A percentile compares a stretch with the other conserved stretches of the same genome.
These are phyloP conservation scores for Candida albicans DNA, from an alignment of 1,139 yeast species.

Conservation along the genomic window DNA sequence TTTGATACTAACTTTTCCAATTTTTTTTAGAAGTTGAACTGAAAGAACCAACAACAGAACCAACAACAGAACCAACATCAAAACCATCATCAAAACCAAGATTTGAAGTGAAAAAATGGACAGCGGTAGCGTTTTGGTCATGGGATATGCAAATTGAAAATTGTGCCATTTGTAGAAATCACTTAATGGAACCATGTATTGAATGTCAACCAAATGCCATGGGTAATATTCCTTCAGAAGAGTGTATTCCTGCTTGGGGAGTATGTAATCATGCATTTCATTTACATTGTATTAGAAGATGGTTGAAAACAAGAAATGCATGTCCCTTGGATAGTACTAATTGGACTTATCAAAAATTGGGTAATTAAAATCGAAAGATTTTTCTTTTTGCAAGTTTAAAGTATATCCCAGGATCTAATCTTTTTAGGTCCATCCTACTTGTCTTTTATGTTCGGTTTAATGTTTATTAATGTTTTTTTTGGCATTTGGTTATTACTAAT, in stretches of 20 bases:
- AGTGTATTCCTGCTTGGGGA: slow-evolving; percentile 98
- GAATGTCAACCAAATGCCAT: slow-evolving; percentile 91
- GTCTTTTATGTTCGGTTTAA: background rate
- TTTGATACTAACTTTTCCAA: slow-evolving; percentile 3
- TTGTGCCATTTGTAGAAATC: slow-evolving; percentile 98
- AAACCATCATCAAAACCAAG: slow-evolving; percentile 33
- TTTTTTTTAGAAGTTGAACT: slow-evolving; percentile 8
- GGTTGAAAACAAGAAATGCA: slow-evolving; percentile 96
- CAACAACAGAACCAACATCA: slow-evolving; percentile 4
- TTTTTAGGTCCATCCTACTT: too few species aligned
- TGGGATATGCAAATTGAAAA: slow-evolving; percentile 96
- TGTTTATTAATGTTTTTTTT: background rate
- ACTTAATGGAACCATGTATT: slow-evolving; percentile 97
- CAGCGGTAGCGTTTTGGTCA: slow-evolving; percentile 99
- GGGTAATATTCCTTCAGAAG: slow-evolving; percentile 57
- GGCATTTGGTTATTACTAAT: background rate
- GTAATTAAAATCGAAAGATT: slow-evolving; percentile 31
- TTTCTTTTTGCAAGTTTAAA: too few species aligned
- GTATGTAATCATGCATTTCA: slow-evolving; percentile 93
- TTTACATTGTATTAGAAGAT: slow-evolving; percentile 91
- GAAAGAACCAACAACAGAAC: slow-evolving; percentile 9
- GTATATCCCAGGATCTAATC: too few species aligned
- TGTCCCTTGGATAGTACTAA: slow-evolving; percentile 96
- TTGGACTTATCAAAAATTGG: slow-evolving; percentile 88
- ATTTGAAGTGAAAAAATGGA: slow-evolving; percentile 70